phyloP scores from a whole-genome alignment of 108 stramenopile genomes.

The Fragilaria radians region DNA sequence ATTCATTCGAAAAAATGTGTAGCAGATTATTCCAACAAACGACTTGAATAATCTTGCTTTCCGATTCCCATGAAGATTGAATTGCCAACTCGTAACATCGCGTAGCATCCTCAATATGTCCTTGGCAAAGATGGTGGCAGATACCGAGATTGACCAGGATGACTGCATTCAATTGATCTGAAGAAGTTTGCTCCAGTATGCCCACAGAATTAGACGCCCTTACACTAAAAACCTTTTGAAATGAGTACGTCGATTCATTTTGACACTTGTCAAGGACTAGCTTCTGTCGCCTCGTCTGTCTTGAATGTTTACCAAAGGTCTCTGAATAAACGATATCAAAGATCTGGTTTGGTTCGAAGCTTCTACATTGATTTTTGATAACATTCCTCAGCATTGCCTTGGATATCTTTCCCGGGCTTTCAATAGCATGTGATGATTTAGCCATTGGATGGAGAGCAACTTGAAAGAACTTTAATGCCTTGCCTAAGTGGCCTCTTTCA shows the following conservation, averaged over 20 bases:
- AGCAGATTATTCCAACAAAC: background rate
- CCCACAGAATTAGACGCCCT: background rate
- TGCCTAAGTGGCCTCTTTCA: background rate
- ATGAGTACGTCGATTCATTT: background rate
- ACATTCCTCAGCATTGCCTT: background rate
- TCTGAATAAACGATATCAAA: background rate
- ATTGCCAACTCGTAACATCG: background rate
- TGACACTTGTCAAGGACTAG: background rate
- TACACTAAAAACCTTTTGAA: background rate
- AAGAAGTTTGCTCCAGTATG: background rate
- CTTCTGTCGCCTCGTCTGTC: background rate
- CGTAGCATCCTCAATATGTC: background rate
- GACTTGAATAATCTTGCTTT: background rate
- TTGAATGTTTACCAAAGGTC: background rate
- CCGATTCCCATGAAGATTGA: background rate
- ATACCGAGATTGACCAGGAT: background rate
- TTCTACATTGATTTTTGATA: background rate
- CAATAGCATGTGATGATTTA: background rate
- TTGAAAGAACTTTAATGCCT: background rate
- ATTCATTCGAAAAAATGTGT: background rate
- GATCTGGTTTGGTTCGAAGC: background rate
- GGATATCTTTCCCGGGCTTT: background rate
- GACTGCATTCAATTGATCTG: background rate
- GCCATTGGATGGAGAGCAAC: background rate
- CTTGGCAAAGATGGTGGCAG: background rate